A percentile compares a stretch with the other conserved stretches of the same genome.
These are phyloP conservation scores for Orbilia oligospora DNA, from an alignment of 2,329 filamentous ascomycete species.

Conservation along the genomic window DNA sequence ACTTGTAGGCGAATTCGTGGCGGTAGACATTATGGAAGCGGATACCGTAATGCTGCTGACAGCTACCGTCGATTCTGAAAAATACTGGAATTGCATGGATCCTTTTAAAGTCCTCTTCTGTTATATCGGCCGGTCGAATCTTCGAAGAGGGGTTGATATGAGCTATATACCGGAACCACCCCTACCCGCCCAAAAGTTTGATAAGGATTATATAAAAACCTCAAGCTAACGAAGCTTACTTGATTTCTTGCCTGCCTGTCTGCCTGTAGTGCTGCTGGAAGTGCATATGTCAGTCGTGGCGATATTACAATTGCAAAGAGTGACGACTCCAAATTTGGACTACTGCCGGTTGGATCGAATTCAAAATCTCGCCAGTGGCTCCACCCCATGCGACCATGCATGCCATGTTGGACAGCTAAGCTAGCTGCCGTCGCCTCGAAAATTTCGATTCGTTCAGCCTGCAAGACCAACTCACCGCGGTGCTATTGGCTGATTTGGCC, in stretches of 20 bases:
- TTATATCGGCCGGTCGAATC: not conserved
- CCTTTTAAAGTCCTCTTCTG: not conserved
- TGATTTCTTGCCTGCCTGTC: too few species aligned
- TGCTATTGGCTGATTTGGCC: slow-evolving; percentile 10
- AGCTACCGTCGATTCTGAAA: slow-evolving; percentile 29
- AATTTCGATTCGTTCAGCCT: slow-evolving; percentile 14
- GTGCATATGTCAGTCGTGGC: slow-evolving; percentile 19
- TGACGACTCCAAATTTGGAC: slow-evolving; percentile 5
- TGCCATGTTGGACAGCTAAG: slow-evolving; percentile 28
- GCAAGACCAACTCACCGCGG: slow-evolving; percentile 24
- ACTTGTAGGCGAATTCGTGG: slow-evolving; percentile 28
- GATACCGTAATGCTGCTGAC: slow-evolving; percentile 23
- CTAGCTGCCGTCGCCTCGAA: slow-evolving; percentile 17
- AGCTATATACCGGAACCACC: slow-evolving; percentile 9
- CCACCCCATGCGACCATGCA: slow-evolving; percentile 5
- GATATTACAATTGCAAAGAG: not conserved
- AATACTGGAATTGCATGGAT: slow-evolving; percentile 22
- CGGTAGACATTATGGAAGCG: slow-evolving; percentile 14
- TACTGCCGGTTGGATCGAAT: not conserved
- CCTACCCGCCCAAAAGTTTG: not conserved
- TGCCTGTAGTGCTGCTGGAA: not conserved
- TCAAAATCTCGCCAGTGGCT: slow-evolving; percentile 13
- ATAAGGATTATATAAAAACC: slow-evolving; percentile 27
- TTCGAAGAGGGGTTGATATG: slow-evolving; percentile 11
- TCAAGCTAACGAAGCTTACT: not conserved